These are phyloP conservation scores for Mycena galericulata DNA, from an alignment of 768 basidiomycete species.

Conservation along the genomic window DNA sequence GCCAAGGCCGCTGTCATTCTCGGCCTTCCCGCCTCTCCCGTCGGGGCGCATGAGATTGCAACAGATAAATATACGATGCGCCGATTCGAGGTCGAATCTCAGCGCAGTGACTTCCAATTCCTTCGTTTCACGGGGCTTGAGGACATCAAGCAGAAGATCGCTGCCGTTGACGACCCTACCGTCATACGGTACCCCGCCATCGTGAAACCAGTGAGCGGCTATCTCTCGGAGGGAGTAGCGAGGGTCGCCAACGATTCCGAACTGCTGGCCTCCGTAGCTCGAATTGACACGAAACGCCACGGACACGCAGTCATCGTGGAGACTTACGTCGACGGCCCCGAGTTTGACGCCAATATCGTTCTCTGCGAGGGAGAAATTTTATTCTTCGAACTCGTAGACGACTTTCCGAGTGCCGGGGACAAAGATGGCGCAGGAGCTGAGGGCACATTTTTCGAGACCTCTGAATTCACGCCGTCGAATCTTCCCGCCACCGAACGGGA, in stretches of 20 bases:
- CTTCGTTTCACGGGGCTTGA: conserved; percentile 7
- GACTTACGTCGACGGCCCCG: conserved; percentile 28
- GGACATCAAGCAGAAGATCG: neutral
- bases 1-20: conserved; percentile 22
- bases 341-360: conserved; percentile 28
- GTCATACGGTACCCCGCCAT: conserved; percentile 21
- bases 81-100: conserved; percentile 20
- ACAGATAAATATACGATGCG: conserved; percentile 29
- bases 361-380: conserved; percentile 24
- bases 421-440: neutral
- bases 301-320: conserved; percentile 25
- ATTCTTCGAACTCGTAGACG: conserved; percentile 26
- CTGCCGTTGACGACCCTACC: neutral
- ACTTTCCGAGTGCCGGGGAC: conserved; percentile 28
- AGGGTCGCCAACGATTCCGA: conserved; percentile 18
- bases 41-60: conserved; percentile 21
- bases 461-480: conserved; percentile 27
- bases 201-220: conserved; percentile 27
- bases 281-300: conserved; percentile 25
- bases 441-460: conserved; percentile 29
- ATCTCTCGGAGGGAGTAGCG: conserved; percentile 30
- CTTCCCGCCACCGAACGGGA: conserved; percentile 18
- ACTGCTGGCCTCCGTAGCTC: conserved; percentile 19
- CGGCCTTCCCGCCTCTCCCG: conserved; percentile 20
- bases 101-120: conserved; percentile 25